Percentiles rank a stretch among this genome's conserved stretches.
Conservation (phyloP, 2,329 filamentous ascomycete species). For the Xylariaceae sp. region DNA sequence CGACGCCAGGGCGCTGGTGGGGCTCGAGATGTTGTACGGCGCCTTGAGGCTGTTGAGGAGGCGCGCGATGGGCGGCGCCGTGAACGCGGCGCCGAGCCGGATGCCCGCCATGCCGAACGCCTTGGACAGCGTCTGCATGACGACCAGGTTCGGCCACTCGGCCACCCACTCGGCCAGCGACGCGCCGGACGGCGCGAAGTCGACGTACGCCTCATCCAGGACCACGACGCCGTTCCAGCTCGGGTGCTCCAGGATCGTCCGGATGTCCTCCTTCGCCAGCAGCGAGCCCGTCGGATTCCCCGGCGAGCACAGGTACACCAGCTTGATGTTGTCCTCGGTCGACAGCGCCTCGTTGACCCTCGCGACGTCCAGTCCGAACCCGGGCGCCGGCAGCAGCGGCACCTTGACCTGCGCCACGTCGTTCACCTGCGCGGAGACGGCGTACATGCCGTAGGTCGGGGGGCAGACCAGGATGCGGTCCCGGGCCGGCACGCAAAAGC, state of each 20-base stretch:
- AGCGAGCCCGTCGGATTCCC: conserved; percentile 90
- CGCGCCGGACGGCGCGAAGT: conserved; percentile 79
- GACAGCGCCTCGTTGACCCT: conserved; percentile 69
- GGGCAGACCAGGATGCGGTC: conserved; percentile 95
- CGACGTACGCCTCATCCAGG: conserved; percentile 93
- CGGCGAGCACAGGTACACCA: conserved; percentile 91
- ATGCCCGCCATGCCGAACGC: conserved; percentile 96
- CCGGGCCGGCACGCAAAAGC: conserved; percentile 84
- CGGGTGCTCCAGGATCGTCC: conserved; percentile 75
- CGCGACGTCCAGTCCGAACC: conserved; percentile 73
- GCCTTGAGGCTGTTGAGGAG: conserved; percentile 93
- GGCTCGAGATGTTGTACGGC: conserved; percentile 92
- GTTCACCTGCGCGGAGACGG: conserved; percentile 91
- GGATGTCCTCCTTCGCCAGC: conserved; percentile 75
- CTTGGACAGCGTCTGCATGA: conserved; percentile 98
- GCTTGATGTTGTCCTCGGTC: conserved; percentile 67
- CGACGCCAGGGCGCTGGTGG: conserved; percentile 79
- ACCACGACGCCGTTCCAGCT: conserved; percentile 95
- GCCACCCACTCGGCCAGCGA: conserved; percentile 89
- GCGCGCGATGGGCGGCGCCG: conserved; percentile 70
- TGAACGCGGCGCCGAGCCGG: conserved; percentile 83
- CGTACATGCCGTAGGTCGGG: conserved; percentile 98
- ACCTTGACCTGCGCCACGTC: conserved; percentile 85
- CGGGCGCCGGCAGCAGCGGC: conserved; percentile 72
- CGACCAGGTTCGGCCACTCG: conserved; percentile 93